These are phyloP conservation scores for Phytophthora sojae DNA, from an alignment of 352 stramenopile species.

Conservation along the genomic window DNA sequence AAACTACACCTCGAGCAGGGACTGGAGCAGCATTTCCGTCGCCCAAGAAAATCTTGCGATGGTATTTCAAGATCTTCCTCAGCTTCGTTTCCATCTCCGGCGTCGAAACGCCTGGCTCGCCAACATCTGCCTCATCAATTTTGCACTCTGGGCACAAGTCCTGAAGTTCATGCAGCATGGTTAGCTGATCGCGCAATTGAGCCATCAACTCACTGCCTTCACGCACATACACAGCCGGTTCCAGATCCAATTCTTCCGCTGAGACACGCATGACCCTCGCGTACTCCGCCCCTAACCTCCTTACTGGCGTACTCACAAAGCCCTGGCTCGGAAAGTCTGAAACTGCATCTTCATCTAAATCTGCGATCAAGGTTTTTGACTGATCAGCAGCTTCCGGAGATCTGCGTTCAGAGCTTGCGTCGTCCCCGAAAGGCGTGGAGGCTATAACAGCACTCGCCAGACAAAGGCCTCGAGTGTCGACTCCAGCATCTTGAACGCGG, in stretches of 20 bases:
- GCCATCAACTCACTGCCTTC: constrained; percentile 2
- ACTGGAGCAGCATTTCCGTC: constrained; percentile 1
- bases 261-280: background rate
- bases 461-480: background rate
- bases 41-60: too few relatives aligned
- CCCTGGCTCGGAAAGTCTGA: background rate
- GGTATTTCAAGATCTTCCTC: too few relatives aligned
- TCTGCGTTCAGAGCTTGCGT: background rate
- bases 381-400: background rate
- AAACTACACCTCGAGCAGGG: background rate
- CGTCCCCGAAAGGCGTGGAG: background rate
- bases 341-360: background rate
- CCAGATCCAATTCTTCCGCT: background rate
- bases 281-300: background rate
- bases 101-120: too few relatives aligned
- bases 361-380: background rate
- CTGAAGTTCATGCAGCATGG: background rate
- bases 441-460: background rate
- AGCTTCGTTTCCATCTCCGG: too few relatives aligned
- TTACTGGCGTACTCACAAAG: background rate
- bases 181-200: constrained; percentile 1
- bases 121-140: too few relatives aligned
- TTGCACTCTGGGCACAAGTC: background rate
- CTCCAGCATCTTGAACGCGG: background rate
- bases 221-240: constrained; percentile 1